Percentiles rank a stretch among this genome's conserved stretches.
phyloP scores from a whole-genome alignment of 1,284 basidiomycete species.

The Neolentinus lepideus region DNA sequence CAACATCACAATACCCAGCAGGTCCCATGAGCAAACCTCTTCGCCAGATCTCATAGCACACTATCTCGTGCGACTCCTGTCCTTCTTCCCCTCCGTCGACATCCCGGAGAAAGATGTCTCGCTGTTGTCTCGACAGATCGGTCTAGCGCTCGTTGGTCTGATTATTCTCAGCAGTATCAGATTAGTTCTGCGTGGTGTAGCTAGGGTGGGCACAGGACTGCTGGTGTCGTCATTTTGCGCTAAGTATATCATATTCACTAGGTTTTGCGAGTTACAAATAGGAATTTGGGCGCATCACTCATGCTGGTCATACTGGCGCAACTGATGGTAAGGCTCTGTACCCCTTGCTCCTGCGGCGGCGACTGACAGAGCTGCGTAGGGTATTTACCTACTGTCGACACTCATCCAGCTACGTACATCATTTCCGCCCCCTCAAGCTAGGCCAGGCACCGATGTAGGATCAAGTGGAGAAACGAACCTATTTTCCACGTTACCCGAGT shows the following conservation, averaged over 20 bases:
- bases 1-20: slow-evolving; percentile 45
- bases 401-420: slow-evolving; percentile 70
- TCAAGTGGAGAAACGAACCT: slow-evolving; percentile 36
- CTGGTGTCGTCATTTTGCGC: neutral
- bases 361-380: slow-evolving; percentile 29
- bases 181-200: slow-evolving; percentile 57
- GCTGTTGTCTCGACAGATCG: slow-evolving; percentile 56
- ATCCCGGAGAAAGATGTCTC: slow-evolving; percentile 32
- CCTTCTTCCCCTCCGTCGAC: slow-evolving; percentile 34
- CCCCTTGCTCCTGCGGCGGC: neutral
- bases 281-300: slow-evolving; percentile 59
- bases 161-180: slow-evolving; percentile 69
- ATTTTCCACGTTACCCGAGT: slow-evolving; percentile 68
- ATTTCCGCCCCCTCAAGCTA: slow-evolving; percentile 48
- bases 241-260: neutral
- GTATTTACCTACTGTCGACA: slow-evolving; percentile 72
- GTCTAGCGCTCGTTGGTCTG: slow-evolving; percentile 59
- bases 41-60: slow-evolving; percentile 59
- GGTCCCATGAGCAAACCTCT: slow-evolving; percentile 24
- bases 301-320: slow-evolving; percentile 71
- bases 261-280: slow-evolving; percentile 46
- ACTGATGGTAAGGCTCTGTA: slow-evolving; percentile 52
- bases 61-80: slow-evolving; percentile 42
- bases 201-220: slow-evolving; percentile 36
- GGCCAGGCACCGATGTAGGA: slow-evolving; percentile 15